A percentile compares a stretch with the other conserved stretches of the same genome.
Evolutionary conservation across 2,329 filamentous ascomycete genomes (phyloP).

Genomic region (Ramularia collo-cygni): DNA sequence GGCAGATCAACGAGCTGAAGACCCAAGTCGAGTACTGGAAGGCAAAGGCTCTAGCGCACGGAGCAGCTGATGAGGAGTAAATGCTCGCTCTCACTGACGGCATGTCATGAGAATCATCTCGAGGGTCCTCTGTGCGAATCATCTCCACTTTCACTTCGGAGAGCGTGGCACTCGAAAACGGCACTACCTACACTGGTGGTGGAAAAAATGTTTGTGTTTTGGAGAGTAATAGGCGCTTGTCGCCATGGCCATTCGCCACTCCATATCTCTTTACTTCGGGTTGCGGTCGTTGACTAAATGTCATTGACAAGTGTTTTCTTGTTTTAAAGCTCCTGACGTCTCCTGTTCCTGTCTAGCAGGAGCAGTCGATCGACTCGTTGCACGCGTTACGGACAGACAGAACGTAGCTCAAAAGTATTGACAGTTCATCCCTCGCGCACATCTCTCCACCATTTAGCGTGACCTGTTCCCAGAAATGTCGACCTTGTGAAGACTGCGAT

Average conservation of each 20-base stretch:
- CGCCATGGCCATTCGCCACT: slow-evolving; percentile 12
- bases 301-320: slow-evolving; percentile 1
- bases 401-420: background rate
- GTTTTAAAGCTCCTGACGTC: slow-evolving; percentile 9
- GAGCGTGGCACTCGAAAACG: slow-evolving; percentile 9
- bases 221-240: slow-evolving; percentile 16
- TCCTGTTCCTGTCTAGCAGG: slow-evolving; percentile 4
- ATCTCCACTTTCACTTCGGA: slow-evolving; percentile 2
- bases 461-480: too few species aligned
- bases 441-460: too few species aligned
- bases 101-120: background rate
- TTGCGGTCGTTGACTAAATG: slow-evolving; percentile 4
- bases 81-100: background rate
- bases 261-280: slow-evolving; percentile 12
- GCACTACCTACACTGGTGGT: slow-evolving; percentile 18
- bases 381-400: background rate
- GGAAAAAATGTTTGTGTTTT: slow-evolving; percentile 11
- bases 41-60: slow-evolving; percentile 20
- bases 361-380: slow-evolving; percentile 14
- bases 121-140: background rate
- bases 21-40: slow-evolving; percentile 32
- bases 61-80: slow-evolving; percentile 8
- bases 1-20: slow-evolving; percentile 52
- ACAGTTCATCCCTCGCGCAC: too few species aligned
- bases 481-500: too few species aligned